Evolutionary conservation across 2,329 filamentous ascomycete species (phyloP).

Genomic region (Pseudogymnoascus sp.): DNA sequence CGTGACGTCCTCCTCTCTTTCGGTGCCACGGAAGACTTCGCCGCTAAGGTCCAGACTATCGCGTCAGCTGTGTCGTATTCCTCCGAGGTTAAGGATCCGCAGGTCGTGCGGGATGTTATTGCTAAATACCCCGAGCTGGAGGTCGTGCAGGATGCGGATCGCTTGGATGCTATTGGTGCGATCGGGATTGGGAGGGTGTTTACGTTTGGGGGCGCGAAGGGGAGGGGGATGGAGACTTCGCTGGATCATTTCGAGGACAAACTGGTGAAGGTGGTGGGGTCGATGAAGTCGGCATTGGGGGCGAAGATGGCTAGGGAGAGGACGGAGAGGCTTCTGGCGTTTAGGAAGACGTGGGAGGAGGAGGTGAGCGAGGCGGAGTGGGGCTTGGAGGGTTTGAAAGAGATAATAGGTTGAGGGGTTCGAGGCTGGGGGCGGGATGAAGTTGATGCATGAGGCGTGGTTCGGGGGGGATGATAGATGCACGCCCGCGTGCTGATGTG

Average conservation of each 20-base stretch:
- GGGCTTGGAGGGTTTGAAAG: conserved; percentile 14
- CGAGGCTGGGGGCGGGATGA: neutral
- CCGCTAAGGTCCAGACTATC: conserved; percentile 62
- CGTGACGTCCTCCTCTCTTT: conserved; percentile 48
- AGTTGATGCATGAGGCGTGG: neutral
- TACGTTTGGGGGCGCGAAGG: conserved; percentile 65
- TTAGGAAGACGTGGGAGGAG: conserved; percentile 54
- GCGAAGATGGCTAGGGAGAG: conserved; percentile 47
- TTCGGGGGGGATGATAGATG: neutral
- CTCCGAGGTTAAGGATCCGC: conserved; percentile 62
- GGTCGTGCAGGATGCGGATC: conserved; percentile 86
- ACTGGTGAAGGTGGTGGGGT: conserved; percentile 54
- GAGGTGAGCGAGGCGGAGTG: conserved; percentile 37
- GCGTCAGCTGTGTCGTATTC: conserved; percentile 74
- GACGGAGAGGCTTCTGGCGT: conserved; percentile 45
- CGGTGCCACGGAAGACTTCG: conserved; percentile 53
- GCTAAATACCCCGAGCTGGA: conserved; percentile 64
- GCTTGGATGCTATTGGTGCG: conserved; percentile 84
- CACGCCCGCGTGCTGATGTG: neutral
- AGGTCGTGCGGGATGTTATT: conserved; percentile 56
- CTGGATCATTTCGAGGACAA: conserved; percentile 75
- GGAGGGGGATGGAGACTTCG: conserved; percentile 53
- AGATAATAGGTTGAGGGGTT: neutral
- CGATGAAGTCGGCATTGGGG: conserved; percentile 59
- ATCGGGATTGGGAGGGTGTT: conserved; percentile 77